Percentiles rank a stretch among this genome's conserved stretches.
These are phyloP conservation scores for Macrolepiota fuliginosa DNA, from an alignment of 768 basidiomycete species.

Conservation along the genomic window DNA sequence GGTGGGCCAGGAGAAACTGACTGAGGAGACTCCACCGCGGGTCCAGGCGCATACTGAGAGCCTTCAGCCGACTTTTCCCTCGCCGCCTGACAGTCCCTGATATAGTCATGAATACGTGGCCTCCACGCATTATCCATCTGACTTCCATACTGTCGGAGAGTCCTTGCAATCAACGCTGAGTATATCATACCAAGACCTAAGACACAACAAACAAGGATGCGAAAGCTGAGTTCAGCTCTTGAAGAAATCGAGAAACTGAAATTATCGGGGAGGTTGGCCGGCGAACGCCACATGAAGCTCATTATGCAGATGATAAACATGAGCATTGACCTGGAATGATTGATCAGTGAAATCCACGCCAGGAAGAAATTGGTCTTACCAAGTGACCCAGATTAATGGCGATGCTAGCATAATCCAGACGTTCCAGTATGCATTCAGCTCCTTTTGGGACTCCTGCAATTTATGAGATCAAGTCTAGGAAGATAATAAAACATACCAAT, in stretches of 20 bases:
- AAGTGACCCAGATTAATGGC: slow-evolving; percentile 61
- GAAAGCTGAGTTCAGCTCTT: slow-evolving; percentile 24
- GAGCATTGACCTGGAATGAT: slow-evolving; percentile 50
- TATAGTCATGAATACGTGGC: slow-evolving; percentile 12
- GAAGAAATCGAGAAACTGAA: not conserved
- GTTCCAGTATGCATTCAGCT: slow-evolving; percentile 43
- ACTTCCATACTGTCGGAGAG: slow-evolving; percentile 21
- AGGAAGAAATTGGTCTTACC: slow-evolving; percentile 28
- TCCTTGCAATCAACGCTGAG: slow-evolving; percentile 17
- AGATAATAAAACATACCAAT: slow-evolving; percentile 32
- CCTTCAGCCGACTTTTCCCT: too few species aligned
- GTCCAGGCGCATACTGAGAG: not conserved
- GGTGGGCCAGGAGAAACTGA: not conserved
- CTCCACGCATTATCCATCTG: slow-evolving; percentile 24
- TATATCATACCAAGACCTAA: slow-evolving; percentile 47
- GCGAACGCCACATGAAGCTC: slow-evolving; percentile 62
- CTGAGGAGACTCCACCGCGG: not conserved
- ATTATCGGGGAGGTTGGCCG: slow-evolving; percentile 25
- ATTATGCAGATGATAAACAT: slow-evolving; percentile 54
- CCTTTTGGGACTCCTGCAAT: slow-evolving; percentile 47
- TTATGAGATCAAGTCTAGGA: not conserved
- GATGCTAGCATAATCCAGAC: slow-evolving; percentile 63
- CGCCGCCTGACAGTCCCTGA: not conserved
- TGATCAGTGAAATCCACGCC: not conserved
- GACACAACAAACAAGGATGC: slow-evolving; percentile 38